These are phyloP conservation scores for Cutaneotrichosporon cavernicola DNA, from an alignment of 1,284 basidiomycete genomes.

Conservation along the genomic window DNA sequence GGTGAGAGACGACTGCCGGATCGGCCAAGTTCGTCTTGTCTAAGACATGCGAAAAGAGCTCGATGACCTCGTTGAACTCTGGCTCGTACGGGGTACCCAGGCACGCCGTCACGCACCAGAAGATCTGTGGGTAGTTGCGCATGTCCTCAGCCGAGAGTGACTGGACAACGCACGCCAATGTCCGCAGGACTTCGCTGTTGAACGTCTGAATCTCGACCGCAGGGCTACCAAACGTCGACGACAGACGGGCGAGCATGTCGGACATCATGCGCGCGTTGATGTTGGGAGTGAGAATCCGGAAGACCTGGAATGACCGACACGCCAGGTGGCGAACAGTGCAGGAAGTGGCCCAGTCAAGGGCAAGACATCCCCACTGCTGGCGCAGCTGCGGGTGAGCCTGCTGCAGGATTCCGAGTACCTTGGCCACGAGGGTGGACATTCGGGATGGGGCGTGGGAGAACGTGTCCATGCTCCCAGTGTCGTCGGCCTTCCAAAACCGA, in stretches of 20 bases:
- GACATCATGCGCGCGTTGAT: slow-evolving; percentile 73
- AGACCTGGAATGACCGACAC: slow-evolving; percentile 86
- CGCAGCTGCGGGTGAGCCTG: slow-evolving; percentile 68
- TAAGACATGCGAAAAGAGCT: slow-evolving; percentile 69
- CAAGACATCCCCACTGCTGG: slow-evolving; percentile 76
- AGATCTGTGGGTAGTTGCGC: slow-evolving; percentile 71
- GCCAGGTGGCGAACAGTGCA: slow-evolving; percentile 84
- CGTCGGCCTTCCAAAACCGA: slow-evolving; percentile 73
- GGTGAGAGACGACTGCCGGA: slow-evolving; percentile 61
- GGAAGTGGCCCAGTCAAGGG: slow-evolving; percentile 79
- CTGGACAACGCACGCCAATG: slow-evolving; percentile 68
- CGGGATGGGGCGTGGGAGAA: slow-evolving; percentile 58
- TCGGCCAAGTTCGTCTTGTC: slow-evolving; percentile 72
- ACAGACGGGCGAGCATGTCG: slow-evolving; percentile 75
- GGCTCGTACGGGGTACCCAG: slow-evolving; percentile 77
- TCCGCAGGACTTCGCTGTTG: slow-evolving; percentile 77
- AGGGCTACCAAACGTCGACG: slow-evolving; percentile 75
- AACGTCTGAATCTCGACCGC: slow-evolving; percentile 73
- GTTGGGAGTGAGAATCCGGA: slow-evolving; percentile 74
- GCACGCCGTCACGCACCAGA: slow-evolving; percentile 82
- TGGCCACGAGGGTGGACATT: slow-evolving; percentile 68
- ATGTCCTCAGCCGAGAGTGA: slow-evolving; percentile 61
- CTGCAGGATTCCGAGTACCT: slow-evolving; percentile 67
- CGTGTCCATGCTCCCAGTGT: slow-evolving; percentile 51
- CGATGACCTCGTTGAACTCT: slow-evolving; percentile 72